These are phyloP conservation scores for Apiospora hydei DNA, from an alignment of 2,329 filamentous ascomycete species.

Conservation along the genomic window DNA sequence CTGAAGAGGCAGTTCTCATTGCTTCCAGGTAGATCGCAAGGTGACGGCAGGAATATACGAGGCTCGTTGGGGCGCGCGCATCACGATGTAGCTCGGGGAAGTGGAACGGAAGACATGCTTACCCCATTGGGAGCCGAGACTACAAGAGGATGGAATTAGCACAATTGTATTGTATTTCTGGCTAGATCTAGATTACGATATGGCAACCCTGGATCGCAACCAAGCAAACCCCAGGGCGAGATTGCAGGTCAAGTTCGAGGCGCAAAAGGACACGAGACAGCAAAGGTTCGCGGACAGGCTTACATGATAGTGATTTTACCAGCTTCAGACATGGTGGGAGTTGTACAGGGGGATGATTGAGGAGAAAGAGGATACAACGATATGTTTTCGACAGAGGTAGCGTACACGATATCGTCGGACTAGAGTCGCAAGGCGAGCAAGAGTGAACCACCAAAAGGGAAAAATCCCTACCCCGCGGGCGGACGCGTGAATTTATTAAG, in stretches of 20 bases:
- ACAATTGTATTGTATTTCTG: neutral
- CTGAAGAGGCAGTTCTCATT: neutral
- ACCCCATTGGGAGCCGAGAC: conserved; percentile 29
- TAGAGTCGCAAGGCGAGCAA: conserved; percentile 23
- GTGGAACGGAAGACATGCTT: conserved; percentile 13
- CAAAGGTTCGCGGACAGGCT: neutral
- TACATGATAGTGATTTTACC: conserved; percentile 16
- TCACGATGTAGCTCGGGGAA: conserved; percentile 21
- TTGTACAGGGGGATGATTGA: neutral
- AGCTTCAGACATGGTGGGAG: conserved; percentile 7
- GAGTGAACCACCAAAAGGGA: conserved; percentile 22
- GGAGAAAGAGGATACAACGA: conserved; percentile 12
- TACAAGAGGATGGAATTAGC: conserved; percentile 20
- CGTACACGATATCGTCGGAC: conserved; percentile 23
- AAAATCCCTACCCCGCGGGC: conserved; percentile 13
- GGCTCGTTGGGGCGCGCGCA: neutral
- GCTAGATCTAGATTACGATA: neutral
- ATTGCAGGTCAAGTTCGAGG: neutral
- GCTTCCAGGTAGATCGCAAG: neutral
- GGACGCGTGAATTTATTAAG: conserved; percentile 21
- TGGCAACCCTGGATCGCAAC: neutral
- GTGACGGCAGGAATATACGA: conserved; percentile 23
- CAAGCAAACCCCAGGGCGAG: neutral
- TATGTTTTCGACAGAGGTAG: conserved; percentile 10
- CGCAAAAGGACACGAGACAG: neutral